Conservation (phyloP, 78 protist genomes). For the Bigelowiella natans region DNA sequence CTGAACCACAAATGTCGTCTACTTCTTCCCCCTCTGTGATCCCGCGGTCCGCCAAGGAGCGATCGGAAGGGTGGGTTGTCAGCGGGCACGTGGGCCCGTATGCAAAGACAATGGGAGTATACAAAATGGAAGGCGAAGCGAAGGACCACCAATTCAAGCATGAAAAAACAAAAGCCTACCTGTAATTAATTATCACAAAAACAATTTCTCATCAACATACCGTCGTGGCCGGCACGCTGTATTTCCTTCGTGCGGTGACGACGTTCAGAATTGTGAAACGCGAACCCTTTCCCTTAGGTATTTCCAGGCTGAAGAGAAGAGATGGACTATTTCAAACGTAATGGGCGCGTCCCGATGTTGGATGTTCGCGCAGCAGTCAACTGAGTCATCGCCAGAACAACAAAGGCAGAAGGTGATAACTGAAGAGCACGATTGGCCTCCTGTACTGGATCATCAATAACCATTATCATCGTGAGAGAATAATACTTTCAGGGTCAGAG, state of each 20-base stretch:
- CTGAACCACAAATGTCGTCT: too few species aligned
- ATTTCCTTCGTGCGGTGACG: background rate
- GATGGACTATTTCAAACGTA: background rate
- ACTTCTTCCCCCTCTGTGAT: too few species aligned
- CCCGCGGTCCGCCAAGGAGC: background rate
- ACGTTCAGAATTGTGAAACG: background rate
- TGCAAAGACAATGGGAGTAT: background rate
- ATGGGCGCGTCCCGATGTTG: background rate
- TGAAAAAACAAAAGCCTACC: background rate
- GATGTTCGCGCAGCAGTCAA: background rate
- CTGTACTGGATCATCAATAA: too few species aligned
- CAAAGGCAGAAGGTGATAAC: too few species aligned
- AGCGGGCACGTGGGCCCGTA: background rate
- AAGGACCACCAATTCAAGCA: background rate
- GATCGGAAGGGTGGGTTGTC: background rate
- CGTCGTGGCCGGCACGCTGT: background rate
- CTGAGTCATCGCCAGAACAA: too few species aligned
- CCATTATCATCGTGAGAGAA: too few species aligned
- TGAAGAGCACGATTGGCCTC: too few species aligned
- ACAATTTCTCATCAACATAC: background rate
- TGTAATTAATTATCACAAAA: background rate
- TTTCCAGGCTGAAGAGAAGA: background rate
- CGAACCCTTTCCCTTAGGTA: background rate
- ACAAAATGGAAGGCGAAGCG: background rate
- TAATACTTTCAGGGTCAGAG: too few species aligned